Conservation (phyloP, 305 asterid genomes). For the Andrographis paniculata region DNA sequence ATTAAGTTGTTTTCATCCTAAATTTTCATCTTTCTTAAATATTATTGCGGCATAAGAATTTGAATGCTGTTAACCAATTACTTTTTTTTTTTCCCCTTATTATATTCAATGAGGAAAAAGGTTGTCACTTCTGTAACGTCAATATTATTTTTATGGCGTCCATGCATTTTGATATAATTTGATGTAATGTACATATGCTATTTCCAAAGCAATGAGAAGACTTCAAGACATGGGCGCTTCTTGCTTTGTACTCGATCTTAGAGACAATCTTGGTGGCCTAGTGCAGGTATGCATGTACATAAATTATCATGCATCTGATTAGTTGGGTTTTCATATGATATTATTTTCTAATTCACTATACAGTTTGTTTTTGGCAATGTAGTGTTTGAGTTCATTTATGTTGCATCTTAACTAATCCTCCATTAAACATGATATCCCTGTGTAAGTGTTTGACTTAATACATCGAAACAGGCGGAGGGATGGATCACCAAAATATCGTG, state of each 20-base stretch:
- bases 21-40: neutral
- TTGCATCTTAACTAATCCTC: too few relatives aligned
- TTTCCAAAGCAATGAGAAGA: slow-evolving; percentile 72
- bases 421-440: too few relatives aligned
- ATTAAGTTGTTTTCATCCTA: neutral
- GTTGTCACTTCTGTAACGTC: neutral
- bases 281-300: slow-evolving; percentile 60
- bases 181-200: slow-evolving; percentile 6
- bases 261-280: slow-evolving; percentile 97
- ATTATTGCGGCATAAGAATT: slow-evolving; percentile 5
- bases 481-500: too few relatives aligned
- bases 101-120: neutral
- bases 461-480: too few relatives aligned
- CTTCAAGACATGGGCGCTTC: slow-evolving; percentile 90
- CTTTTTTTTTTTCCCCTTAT: neutral
- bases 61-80: slow-evolving; percentile 1
- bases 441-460: too few relatives aligned
- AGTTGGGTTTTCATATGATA: neutral
- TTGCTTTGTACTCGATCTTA: slow-evolving; percentile 85
- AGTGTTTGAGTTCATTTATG: too few relatives aligned
- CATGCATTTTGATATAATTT: slow-evolving; percentile 1
- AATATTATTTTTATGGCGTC: neutral
- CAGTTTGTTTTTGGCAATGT: too few relatives aligned
- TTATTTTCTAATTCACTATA: too few relatives aligned
- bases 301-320: neutral